phyloP scores from a whole-genome alignment of 2,329 filamentous ascomycete species.

The Sclerotinia borealis region DNA sequence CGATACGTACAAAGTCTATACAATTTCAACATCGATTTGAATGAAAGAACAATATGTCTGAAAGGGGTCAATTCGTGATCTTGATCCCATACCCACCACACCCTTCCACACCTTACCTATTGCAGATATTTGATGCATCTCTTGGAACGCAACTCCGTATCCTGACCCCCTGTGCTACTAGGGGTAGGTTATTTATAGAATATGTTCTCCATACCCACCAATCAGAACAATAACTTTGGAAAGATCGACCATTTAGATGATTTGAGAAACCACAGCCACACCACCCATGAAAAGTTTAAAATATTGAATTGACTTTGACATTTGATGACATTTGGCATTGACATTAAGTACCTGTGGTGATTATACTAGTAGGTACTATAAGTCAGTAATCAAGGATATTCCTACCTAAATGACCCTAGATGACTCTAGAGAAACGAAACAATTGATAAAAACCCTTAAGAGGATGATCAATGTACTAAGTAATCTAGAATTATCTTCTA shows the following conservation, averaged over 20 bases:
- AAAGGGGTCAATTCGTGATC: neutral
- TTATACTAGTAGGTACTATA: too few relatives aligned
- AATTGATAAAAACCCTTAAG: too few relatives aligned
- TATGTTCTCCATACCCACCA: neutral
- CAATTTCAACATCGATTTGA: too few relatives aligned
- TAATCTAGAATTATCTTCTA: too few relatives aligned
- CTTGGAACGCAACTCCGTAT: constrained; percentile 3
- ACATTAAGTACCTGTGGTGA: too few relatives aligned
- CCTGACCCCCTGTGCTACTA: neutral
- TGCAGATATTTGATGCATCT: neutral
- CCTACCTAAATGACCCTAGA: too few relatives aligned
- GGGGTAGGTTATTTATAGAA: neutral
- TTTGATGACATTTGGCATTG: too few relatives aligned
- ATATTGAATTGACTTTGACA: too few relatives aligned
- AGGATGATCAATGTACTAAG: too few relatives aligned
- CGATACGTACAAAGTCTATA: too few relatives aligned
- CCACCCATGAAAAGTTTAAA: neutral
- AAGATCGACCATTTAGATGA: neutral
- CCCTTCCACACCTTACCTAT: neutral
- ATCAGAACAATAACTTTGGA: neutral
- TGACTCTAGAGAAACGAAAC: too few relatives aligned
- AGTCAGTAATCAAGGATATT: too few relatives aligned
- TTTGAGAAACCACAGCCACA: neutral
- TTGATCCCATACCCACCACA: neutral
- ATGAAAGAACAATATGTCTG: neutral